Base-by-base conservation (phyloP, 306 rosid genomes). In the Carpinus viminea region DNA sequence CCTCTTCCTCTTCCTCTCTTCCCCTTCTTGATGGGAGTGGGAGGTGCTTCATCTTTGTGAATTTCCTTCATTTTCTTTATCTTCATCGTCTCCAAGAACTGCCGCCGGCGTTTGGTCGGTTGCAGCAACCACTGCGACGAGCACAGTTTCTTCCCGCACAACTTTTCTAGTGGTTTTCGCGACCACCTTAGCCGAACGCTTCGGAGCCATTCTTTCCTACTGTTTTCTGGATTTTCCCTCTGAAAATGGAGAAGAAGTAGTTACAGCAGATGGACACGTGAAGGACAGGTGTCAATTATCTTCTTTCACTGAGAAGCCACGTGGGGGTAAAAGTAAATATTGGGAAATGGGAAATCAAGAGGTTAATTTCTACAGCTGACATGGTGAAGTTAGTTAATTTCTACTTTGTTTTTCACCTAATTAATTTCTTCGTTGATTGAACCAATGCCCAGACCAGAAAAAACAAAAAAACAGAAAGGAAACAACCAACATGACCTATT, bases 131-230 rank as follows among this genome's bases (percentile, higher is more conserved):
- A 76, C 85, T 0, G 87, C 74, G 12, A 89, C 88, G n/a, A 84
- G 57, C 2, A 91, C 70, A 0, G 73, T 82, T 72, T 85, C 72
- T 72, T 85, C 72, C 48, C 26, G 57, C 13, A 79, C 84, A 4
- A 83, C 73, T 80, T 83, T 81, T 65, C 70, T 88, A 50, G 84
- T 81, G 78, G 90, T 68, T 72, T 31, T 81, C 68, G 82, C 78
- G 12, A 76, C 81, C 69, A 70, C 5, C 48, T 78, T 82, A 72
- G 76, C 0, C 21, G 53, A 76, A 60, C 88, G 83, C 77, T 89
- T 89, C 59, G 90, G 90, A 74, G 84, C 87, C 91, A 88, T 90
- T 73, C 4, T 36, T 59, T 51, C 18, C 6, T 41, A 5, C 16
- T 7, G 4, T 21, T 11, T 52, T 69, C 15, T 48, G 24, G 31